Percentiles rank a stretch among this genome's conserved stretches.
phyloP scores from a whole-genome alignment of 2,329 filamentous ascomycete genomes.

The Aspergillus glaucus region DNA sequence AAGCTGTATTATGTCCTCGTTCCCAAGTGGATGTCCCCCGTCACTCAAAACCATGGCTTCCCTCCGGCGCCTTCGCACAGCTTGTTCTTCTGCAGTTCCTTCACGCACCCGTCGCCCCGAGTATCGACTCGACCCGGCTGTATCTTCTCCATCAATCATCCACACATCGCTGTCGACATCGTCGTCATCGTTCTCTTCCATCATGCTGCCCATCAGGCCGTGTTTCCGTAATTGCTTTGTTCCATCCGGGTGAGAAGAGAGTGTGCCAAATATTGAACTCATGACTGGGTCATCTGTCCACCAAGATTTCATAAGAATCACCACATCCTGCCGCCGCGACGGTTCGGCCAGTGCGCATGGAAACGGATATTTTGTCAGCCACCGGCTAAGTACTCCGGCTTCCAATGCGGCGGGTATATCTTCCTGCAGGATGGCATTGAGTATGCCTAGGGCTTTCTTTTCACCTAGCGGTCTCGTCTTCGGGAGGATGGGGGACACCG shows the following conservation, averaged over 20 bases:
- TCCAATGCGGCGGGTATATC: slow-evolving; percentile 53
- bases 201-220: slow-evolving; percentile 38
- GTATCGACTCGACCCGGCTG: slow-evolving; percentile 38
- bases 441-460: slow-evolving; percentile 42
- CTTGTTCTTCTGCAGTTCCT: slow-evolving; percentile 51
- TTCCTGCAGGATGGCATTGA: slow-evolving; percentile 57
- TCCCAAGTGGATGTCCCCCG: slow-evolving; percentile 66
- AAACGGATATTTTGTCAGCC: slow-evolving; percentile 66
- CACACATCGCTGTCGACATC: slow-evolving; percentile 44
- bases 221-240: slow-evolving; percentile 36
- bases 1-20: slow-evolving; percentile 72
- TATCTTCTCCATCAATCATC: slow-evolving; percentile 50
- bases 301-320: slow-evolving; percentile 37
- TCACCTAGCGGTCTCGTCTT: slow-evolving; percentile 38
- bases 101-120: slow-evolving; percentile 27
- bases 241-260: slow-evolving; percentile 33
- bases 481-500: slow-evolving; percentile 32
- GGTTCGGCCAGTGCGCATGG: slow-evolving; percentile 54
- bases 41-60: slow-evolving; percentile 91
- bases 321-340: slow-evolving; percentile 34
- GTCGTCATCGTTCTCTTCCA: slow-evolving; percentile 48
- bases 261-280: slow-evolving; percentile 36
- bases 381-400: slow-evolving; percentile 62
- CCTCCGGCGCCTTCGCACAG: slow-evolving; percentile 66
- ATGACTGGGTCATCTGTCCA: slow-evolving; percentile 39